Conservation (phyloP, 2,329 filamentous ascomycete species). For the Penicillium olsonii region DNA sequence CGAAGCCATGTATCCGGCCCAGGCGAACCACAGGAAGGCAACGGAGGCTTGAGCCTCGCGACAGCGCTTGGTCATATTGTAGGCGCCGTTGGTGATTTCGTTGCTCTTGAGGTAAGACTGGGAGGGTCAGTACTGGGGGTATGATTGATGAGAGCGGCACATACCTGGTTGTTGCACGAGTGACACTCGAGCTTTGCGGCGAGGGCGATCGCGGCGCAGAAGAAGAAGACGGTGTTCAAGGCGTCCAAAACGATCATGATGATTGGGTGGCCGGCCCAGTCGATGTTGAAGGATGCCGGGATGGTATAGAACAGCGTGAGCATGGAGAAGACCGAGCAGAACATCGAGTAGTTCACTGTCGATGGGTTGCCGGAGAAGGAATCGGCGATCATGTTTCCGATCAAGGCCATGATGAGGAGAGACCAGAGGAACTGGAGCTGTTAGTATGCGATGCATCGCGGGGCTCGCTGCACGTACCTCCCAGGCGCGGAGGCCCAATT, state of each 20-base stretch:
- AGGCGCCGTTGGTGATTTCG: constrained; percentile 47
- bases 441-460: neutral
- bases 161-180: constrained; percentile 50
- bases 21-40: constrained; percentile 56
- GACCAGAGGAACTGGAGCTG: constrained; percentile 58
- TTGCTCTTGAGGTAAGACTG: constrained; percentile 46
- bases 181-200: constrained; percentile 48
- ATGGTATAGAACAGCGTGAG: constrained; percentile 52
- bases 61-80: constrained; percentile 43
- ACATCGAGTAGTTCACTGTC: constrained; percentile 59
- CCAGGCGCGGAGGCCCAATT: constrained; percentile 35
- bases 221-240: constrained; percentile 52
- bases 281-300: constrained; percentile 43
- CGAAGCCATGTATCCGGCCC: constrained; percentile 46
- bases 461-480: constrained; percentile 28
- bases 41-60: constrained; percentile 53
- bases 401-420: constrained; percentile 60
- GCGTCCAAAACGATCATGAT: constrained; percentile 47
- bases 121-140: constrained; percentile 2
- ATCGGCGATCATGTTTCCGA: constrained; percentile 64
- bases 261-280: constrained; percentile 44
- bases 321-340: constrained; percentile 49
- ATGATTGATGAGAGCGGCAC: constrained; percentile 15
- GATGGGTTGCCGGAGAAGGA: constrained; percentile 55
- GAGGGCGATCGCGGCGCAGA: constrained; percentile 51